These are phyloP conservation scores for Talaromyces sp. DNA, from an alignment of 2,329 filamentous ascomycete genomes.

Conservation along the genomic window DNA sequence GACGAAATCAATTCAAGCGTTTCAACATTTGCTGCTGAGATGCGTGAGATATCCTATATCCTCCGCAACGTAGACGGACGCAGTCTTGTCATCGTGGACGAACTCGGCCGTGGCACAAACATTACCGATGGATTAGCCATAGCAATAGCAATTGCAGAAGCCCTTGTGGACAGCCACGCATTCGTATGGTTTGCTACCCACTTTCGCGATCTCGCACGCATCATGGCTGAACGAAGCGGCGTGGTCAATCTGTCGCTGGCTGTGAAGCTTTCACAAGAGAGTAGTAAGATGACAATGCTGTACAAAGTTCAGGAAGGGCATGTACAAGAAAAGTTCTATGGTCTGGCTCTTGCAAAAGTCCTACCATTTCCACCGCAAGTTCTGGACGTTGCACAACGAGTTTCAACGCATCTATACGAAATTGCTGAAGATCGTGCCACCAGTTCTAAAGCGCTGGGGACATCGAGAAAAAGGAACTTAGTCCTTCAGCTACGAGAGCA, in stretches of 20 bases:
- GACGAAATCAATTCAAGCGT: constrained; percentile 88
- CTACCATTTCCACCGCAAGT: constrained; percentile 69
- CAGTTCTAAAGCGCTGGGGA: constrained; percentile 57
- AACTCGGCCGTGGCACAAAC: constrained; percentile 87
- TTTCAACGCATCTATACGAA: constrained; percentile 62
- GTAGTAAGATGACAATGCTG: constrained; percentile 75
- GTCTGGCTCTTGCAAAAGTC: constrained; percentile 74
- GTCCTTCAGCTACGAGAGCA: constrained; percentile 72
- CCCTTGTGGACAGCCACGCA: constrained; percentile 73
- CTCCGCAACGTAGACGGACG: constrained; percentile 74
- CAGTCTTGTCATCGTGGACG: constrained; percentile 83
- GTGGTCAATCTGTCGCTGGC: constrained; percentile 81
- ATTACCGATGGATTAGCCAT: constrained; percentile 86
- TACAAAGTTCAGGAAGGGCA: constrained; percentile 77
- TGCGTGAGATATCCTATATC: constrained; percentile 95
- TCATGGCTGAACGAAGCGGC: constrained; percentile 71
- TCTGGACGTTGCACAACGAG: constrained; percentile 64
- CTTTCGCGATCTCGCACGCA: constrained; percentile 76
- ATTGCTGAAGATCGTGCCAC: constrained; percentile 60
- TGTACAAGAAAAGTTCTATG: constrained; percentile 72
- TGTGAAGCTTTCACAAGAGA: constrained; percentile 61
- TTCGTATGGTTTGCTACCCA: constrained; percentile 93
- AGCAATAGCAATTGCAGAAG: constrained; percentile 85
- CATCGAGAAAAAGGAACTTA: constrained; percentile 67
- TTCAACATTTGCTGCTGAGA: constrained; percentile 90